A percentile compares a stretch with the other conserved stretches of the same genome.
phyloP scores from a whole-genome alignment of 2,329 filamentous ascomycete genomes.

The Curvularia sp. region DNA sequence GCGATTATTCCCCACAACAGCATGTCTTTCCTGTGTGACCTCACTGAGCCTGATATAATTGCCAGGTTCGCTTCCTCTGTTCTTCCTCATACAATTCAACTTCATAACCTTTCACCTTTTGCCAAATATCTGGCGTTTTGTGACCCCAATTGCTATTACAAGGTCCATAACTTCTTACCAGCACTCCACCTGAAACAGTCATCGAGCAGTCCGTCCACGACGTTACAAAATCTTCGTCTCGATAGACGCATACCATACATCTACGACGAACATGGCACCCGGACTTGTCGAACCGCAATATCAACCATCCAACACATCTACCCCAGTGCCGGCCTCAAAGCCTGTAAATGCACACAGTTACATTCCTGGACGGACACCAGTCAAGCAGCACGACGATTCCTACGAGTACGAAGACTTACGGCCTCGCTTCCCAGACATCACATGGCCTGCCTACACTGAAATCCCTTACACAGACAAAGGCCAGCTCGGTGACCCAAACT shows the following conservation, averaged over 20 bases:
- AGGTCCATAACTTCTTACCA: neutral
- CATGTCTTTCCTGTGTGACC: constrained; percentile 10
- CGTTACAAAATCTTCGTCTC: neutral
- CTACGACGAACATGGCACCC: constrained; percentile 37
- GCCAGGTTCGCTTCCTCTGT: neutral
- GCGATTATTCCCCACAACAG: constrained; percentile 15
- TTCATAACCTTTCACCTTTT: neutral
- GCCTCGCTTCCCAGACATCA: constrained; percentile 60
- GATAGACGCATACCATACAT: neutral
- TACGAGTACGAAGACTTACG: constrained; percentile 62
- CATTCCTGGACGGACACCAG: constrained; percentile 56
- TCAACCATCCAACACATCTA: constrained; percentile 18
- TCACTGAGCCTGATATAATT: constrained; percentile 20
- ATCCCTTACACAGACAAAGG: constrained; percentile 62
- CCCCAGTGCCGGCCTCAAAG: constrained; percentile 28
- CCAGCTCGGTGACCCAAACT: constrained; percentile 60
- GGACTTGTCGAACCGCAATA: constrained; percentile 42
- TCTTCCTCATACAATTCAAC: neutral
- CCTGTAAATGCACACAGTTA: constrained; percentile 48
- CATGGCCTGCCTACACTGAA: constrained; percentile 59
- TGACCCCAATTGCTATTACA: neutral
- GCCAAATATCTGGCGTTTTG: neutral
- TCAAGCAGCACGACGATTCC: constrained; percentile 54
- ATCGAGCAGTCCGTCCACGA: neutral
- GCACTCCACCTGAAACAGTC: neutral